Conservation (phyloP, 768 basidiomycete species). For the Crucibulum laeve region DNA sequence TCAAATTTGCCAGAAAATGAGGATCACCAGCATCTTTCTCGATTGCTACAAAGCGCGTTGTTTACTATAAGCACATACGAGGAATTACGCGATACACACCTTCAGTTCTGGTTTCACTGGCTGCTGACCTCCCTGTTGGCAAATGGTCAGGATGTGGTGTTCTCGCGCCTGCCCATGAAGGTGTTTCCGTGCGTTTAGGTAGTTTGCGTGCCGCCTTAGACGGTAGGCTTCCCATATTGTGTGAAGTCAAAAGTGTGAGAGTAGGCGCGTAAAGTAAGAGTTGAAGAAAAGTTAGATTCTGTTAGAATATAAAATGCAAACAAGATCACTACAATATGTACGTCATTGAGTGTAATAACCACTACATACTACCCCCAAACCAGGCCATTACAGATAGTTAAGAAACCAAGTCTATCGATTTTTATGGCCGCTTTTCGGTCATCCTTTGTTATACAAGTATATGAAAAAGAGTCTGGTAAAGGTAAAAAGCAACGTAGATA, state of each 20-base stretch:
- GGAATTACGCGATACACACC: constrained; percentile 22
- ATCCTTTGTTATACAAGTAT: constrained; percentile 45
- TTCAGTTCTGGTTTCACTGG: constrained; percentile 49
- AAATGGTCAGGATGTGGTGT: constrained; percentile 20
- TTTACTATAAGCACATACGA: background rate
- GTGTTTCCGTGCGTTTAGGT: constrained; percentile 39
- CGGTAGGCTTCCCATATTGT: constrained; percentile 52
- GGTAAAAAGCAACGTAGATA: constrained; percentile 27
- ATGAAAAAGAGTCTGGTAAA: constrained; percentile 20
- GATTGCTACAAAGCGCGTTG: constrained; percentile 37
- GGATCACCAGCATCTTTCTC: constrained; percentile 67
- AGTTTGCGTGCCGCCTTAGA: constrained; percentile 60
- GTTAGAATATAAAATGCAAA: background rate
- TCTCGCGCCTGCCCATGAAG: constrained; percentile 46
- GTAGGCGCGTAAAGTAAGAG: constrained; percentile 4
- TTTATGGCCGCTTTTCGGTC: constrained; percentile 25
- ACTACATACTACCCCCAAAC: constrained; percentile 11
- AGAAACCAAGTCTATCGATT: constrained; percentile 28
- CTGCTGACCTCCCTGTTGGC: constrained; percentile 16
- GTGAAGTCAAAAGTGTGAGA: constrained; percentile 2
- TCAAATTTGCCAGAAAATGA: constrained; percentile 64
- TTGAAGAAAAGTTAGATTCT: background rate
- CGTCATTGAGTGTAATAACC: constrained; percentile 18
- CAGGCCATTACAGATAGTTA: constrained; percentile 14
- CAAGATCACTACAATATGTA: constrained; percentile 6